Evolutionary conservation across 2,329 filamentous ascomycete genomes (phyloP).

Genomic region (Trichoderma afroharzianum): DNA sequence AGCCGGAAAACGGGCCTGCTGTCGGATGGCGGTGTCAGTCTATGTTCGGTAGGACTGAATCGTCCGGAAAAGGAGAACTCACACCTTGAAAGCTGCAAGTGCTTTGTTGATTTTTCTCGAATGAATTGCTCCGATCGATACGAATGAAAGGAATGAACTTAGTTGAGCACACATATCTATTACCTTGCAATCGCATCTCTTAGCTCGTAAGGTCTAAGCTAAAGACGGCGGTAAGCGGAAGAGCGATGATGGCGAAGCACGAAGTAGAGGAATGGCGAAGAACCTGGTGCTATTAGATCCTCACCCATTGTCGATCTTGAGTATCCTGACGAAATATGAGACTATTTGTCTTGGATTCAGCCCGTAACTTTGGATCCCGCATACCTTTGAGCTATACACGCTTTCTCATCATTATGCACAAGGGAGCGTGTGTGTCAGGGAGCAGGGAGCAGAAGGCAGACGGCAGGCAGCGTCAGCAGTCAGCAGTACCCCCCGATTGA

Average conservation of each 20-base stretch:
- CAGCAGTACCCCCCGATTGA: not conserved
- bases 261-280: not conserved
- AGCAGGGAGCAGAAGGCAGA: not conserved
- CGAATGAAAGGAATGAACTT: not conserved
- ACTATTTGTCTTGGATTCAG: not conserved
- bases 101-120: not conserved
- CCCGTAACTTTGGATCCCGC: not conserved
- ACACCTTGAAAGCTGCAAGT: not conserved
- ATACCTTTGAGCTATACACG: not conserved
- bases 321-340: not conserved
- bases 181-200: not conserved
- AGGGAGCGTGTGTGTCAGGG: not conserved
- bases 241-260: not conserved
- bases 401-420: not conserved
- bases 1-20: not conserved
- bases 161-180: slow-evolving; percentile 1
- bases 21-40: not conserved
- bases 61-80: not conserved
- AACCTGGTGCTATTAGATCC: not conserved
- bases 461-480: not conserved
- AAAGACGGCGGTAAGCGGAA: not conserved
- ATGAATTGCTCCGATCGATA: not conserved
- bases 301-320: not conserved
- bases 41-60: not conserved
- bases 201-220: not conserved